Percentiles rank a stretch among this genome's conserved stretches.
Conservation (phyloP, 768 basidiomycete species). For the Rhodosporidiobolus odoratus region DNA sequence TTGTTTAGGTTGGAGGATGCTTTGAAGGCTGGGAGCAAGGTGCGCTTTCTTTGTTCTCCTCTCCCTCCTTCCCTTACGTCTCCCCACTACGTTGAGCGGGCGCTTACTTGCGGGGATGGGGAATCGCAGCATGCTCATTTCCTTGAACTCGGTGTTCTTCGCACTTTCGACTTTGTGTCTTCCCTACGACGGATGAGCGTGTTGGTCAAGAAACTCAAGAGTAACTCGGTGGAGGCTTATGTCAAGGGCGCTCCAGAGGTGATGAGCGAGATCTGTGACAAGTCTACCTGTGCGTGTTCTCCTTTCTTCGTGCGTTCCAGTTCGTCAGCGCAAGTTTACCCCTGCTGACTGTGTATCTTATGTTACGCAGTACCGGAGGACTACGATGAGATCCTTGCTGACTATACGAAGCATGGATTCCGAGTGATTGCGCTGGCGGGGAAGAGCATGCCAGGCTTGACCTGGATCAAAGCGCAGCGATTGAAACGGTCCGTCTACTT, state of each 20-base stretch:
- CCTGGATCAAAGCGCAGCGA: constrained; percentile 94
- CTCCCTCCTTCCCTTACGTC: not conserved
- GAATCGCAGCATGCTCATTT: constrained; percentile 85
- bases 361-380: constrained; percentile 78
- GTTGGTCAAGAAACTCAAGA: constrained; percentile 88
- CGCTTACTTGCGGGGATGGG: too few species aligned
- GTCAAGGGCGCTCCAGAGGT: constrained; percentile 99
- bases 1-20: constrained; percentile 91
- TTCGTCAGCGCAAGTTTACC: too few species aligned
- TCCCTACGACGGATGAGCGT: constrained; percentile 93
- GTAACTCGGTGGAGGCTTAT: constrained; percentile 92
- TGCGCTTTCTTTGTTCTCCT: constrained; percentile 45
- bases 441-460: constrained; percentile 83
- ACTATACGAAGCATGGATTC: constrained; percentile 94
- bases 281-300: constrained; percentile 67
- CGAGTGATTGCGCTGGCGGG: constrained; percentile 97
- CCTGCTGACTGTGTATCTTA: not conserved
- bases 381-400: constrained; percentile 90
- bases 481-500: constrained; percentile 69
- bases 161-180: constrained; percentile 94
- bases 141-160: constrained; percentile 89
- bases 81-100: not conserved
- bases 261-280: constrained; percentile 90
- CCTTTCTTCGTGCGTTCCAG: too few species aligned
- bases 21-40: constrained; percentile 66